Evolutionary conservation across 1,284 basidiomycete genomes (phyloP), one percentile per base, ranked within the genome.

Genomic region (Tranzscheliella williamsii): DNA sequence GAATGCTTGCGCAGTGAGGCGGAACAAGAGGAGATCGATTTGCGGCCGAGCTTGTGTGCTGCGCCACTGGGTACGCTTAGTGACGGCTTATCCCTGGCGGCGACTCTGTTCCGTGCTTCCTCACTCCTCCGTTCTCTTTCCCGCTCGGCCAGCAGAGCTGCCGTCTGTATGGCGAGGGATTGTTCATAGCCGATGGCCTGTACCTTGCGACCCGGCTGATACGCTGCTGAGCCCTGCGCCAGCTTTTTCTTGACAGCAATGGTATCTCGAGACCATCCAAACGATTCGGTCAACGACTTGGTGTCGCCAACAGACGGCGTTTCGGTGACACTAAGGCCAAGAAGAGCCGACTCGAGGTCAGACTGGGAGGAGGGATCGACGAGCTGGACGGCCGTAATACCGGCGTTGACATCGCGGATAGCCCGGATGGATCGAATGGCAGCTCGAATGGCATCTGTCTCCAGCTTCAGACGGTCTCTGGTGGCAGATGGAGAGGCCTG

Each of bases 21-120:
- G 4, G 54, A 57, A 37, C 48, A 57, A 6, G 60, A 63, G n/a
- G 60, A 63, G 49, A 63, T 54, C 13, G 60, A 63, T 16, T 63
- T 63, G 38, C 60, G 60, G 2, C 60, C 60, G 2, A 57, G 26
- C 21, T 35, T 45, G 46, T 63, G 60, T 11, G 60, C 60, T 17
- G 60, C 54, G 15, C 60, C 60, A 27, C 54, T 57, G 2, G 60
- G 60, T 8, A 63, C 54, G 5, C 60, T 48, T 6, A 41, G 22
- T 5, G 49, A 50, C 12, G 60, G 24, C 33, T 47, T 57, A 2
- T 63, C 60, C 31, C 60, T 20, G 8, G 37, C 27, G 29, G 40
- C 11, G n/a, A 33, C 24, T 21, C 52, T 55, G 34, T 46, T 24
- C 17, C 58, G 40, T 4, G 30, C 38, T 17, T 61, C 56, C 24